phyloP scores from a whole-genome alignment of 305 asterid species.

The Fraxinus floribunda region DNA sequence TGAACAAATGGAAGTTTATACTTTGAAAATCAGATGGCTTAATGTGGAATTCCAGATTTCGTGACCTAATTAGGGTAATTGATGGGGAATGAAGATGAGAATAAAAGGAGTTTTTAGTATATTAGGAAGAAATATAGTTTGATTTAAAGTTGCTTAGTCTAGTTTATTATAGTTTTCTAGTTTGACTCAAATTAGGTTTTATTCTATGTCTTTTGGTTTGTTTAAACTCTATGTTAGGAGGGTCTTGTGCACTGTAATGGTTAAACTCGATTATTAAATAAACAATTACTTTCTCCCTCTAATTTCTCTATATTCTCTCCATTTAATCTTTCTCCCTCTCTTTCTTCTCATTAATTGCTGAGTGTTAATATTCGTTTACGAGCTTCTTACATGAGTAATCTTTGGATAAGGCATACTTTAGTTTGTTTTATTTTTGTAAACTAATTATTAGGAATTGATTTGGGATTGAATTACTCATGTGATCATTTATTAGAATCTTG shows the following conservation, averaged over 20 bases:
- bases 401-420: not conserved
- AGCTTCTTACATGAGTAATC: not conserved
- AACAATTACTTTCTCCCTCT: not conserved
- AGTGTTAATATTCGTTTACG: not conserved
- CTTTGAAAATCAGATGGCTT: not conserved
- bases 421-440: not conserved
- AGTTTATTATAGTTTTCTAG: no score
- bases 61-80: not conserved
- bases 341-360: not conserved
- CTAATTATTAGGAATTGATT: not conserved
- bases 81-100: not conserved
- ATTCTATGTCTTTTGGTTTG: not conserved
- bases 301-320: not conserved
- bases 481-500: not conserved
- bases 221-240: not conserved
- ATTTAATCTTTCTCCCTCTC: not conserved
- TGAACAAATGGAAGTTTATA: not conserved
- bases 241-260: not conserved
- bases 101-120: not conserved
- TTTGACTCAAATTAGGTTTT: not conserved
- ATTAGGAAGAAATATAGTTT: not conserved
- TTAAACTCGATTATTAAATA: not conserved
- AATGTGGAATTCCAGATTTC: not conserved
- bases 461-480: not conserved
- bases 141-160: not conserved